Percentiles rank a stretch among this genome's conserved stretches.
These are phyloP conservation scores for Spinacia oleracea DNA, from an alignment of 179 eudicot species.

Conservation along the genomic window DNA sequence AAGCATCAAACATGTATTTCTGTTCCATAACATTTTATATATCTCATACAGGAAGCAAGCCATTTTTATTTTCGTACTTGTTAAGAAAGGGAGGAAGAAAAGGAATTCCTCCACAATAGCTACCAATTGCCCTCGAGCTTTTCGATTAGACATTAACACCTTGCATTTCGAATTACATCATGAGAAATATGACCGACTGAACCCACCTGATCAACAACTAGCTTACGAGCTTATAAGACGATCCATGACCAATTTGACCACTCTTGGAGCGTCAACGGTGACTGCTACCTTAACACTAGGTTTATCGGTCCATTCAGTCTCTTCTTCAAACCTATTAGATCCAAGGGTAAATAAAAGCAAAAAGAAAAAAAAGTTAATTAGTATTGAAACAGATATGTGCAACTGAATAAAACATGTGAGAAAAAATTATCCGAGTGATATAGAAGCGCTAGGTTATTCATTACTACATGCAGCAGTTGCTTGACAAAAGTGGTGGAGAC, in stretches of 20 bases:
- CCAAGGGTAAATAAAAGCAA: background rate
- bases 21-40: background rate
- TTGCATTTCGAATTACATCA: background rate
- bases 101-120: background rate
- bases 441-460: background rate
- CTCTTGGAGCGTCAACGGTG: constrained; percentile 81
- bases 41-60: background rate
- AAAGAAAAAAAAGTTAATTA: background rate
- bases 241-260: constrained; percentile 74
- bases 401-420: background rate
- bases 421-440: no score
- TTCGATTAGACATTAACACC: background rate
- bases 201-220: background rate
- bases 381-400: background rate
- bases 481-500: background rate
- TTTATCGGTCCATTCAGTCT: constrained; percentile 78
- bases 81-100: background rate
- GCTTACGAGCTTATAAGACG: constrained; percentile 56
- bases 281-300: constrained; percentile 94
- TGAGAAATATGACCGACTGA: background rate
- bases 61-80: background rate
- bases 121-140: background rate
- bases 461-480: background rate
- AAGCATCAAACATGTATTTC: background rate
- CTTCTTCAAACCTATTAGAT: constrained; percentile 64